These are phyloP conservation scores for Parathielavia hyrcaniae DNA, from an alignment of 495 filamentous ascomycete species.

Conservation along the genomic window DNA sequence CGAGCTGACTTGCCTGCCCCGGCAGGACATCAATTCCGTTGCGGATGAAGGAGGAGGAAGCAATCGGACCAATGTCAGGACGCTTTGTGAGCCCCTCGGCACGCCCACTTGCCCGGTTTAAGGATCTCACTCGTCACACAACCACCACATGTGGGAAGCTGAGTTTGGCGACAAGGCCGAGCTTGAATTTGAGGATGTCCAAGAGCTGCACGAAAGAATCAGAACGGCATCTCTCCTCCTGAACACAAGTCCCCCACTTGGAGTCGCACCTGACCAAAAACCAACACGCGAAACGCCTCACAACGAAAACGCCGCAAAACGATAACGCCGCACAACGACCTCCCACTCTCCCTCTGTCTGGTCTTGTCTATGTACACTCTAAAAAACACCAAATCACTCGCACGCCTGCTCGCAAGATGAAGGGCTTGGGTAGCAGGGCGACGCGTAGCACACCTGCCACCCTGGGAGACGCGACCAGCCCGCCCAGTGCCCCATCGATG, in stretches of 20 bases:
- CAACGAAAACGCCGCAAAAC: background rate
- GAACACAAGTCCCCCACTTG: conserved; percentile 22
- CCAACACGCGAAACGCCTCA: background rate
- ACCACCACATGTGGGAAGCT: background rate
- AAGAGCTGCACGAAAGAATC: conserved; percentile 6
- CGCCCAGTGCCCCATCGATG: conserved; percentile 26
- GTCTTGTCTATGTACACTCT: too few species aligned
- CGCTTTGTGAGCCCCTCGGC: background rate
- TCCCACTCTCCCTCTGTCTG: too few species aligned
- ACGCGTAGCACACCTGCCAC: conserved; percentile 33
- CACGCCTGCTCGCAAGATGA: too few species aligned
- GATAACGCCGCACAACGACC: background rate
- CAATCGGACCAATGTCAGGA: background rate
- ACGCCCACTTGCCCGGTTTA: background rate
- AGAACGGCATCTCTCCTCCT: conserved; percentile 13
- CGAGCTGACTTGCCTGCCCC: background rate
- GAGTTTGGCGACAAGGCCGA: conserved; percentile 5
- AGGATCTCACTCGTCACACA: background rate
- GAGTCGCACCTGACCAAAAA: conserved; percentile 14
- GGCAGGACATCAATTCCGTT: too few species aligned
- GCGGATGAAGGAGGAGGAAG: too few species aligned
- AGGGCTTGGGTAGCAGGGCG: conserved; percentile 36
- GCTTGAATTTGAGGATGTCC: conserved; percentile 18
- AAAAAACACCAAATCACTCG: too few species aligned
- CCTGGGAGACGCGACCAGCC: conserved; percentile 46